Base-by-base conservation (phyloP, 768 basidiomycete species). In the Phaffia tasmanica region DNA sequence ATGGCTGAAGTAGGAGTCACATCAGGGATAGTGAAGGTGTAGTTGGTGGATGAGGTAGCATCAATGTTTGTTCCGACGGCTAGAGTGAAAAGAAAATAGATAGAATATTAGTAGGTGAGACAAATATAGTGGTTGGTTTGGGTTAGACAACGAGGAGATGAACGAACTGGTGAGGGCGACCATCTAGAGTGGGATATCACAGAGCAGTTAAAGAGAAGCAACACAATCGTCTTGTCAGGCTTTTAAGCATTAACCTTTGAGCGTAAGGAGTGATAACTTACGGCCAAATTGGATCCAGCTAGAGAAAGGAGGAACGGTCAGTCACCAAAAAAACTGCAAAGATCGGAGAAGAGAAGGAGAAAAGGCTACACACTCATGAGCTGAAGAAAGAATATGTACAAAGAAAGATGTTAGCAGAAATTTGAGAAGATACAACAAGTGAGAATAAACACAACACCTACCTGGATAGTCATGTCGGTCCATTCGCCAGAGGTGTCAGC, bases 401-500 rank as follows among this genome's bases (percentile, higher is more conserved):
- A 6, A 58, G 32, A 58, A 23, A 27, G 25, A 11, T 29, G 57
- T 30, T 3, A n/a, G 27, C 29, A 32, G 14, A 32, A 25, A 18
- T 9, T 32, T 19, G 23, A n/a, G 54, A n/a, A 23, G 32, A 56
- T n/a, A 29, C 32, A 51, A 35, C n/a, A 30, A 9, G 32, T 32
- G 21, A 63, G 51, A 51, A 32, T 32, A 62, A n/a, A 9, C 15
- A 15, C 4, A n/a, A 29, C 16, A 68, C 67, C n/a, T 30, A 63
- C 67, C 32, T 57, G 57, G 57, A 69, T 69, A 32, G 62, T 59
- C 35, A 63, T 69, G 35, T 69, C 63, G 29, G 62, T 69, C 67
- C 67, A 69, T 32, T 15, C 51, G 27, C 67, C 67, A n/a, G 32
- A 19, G 32, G 56, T 55, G 46, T 69, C 67, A 1, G 32, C 35